phyloP scores from a whole-genome alignment of 176 grass and related monocot genomes.

The Pontederia paniculata region DNA sequence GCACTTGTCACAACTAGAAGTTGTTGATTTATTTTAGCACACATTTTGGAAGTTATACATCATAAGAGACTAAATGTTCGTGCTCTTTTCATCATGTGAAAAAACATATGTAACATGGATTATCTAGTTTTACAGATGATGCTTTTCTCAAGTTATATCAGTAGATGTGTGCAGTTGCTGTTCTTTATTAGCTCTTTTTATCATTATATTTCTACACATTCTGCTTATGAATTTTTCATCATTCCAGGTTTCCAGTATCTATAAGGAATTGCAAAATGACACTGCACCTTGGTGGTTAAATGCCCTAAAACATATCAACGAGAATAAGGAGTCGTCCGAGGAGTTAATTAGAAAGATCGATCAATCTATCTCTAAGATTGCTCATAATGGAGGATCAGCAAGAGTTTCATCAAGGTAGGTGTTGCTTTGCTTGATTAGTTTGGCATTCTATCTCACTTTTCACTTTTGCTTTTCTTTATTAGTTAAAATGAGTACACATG shows the following conservation, averaged over 20 bases:
- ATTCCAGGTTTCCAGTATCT: conserved; percentile 50
- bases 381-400: conserved; percentile 44
- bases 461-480: not conserved
- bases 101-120: too few relatives aligned
- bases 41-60: too few relatives aligned
- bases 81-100: too few relatives aligned
- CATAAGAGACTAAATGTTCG: too few relatives aligned
- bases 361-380: conserved; percentile 54
- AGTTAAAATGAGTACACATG: not conserved
- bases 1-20: too few relatives aligned
- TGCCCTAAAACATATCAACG: conserved; percentile 56
- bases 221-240: not conserved
- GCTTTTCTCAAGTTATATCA: too few relatives aligned
- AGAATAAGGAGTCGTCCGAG: conserved; percentile 42
- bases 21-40: too few relatives aligned
- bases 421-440: conserved; percentile 21
- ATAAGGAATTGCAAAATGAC: conserved; percentile 45
- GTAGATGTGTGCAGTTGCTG: too few relatives aligned
- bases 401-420: conserved; percentile 59
- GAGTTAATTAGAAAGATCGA: conserved; percentile 82
- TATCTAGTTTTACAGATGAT: too few relatives aligned
- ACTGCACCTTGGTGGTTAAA: conserved; percentile 63
- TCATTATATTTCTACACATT: too few relatives aligned
- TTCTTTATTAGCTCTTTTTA: too few relatives aligned
- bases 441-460: conserved; percentile 14